A percentile compares a stretch with the other conserved stretches of the same genome.
phyloP scores from a whole-genome alignment of 2,329 filamentous ascomycete species.

The Nemania sp. region DNA sequence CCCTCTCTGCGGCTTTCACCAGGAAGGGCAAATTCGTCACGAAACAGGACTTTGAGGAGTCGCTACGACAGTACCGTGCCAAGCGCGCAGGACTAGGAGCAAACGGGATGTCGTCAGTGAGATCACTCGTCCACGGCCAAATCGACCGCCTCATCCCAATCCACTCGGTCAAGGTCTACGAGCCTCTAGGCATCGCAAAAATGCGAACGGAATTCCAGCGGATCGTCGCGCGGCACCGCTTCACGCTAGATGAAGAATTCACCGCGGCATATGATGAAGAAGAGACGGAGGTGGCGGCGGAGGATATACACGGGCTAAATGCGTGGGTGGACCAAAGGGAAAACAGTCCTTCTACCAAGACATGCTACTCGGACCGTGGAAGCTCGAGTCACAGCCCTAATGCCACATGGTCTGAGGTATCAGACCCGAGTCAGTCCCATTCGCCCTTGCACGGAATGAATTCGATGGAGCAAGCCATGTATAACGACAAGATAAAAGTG shows the following conservation, averaged over 20 bases:
- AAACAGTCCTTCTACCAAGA: slow-evolving; percentile 2
- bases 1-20: slow-evolving; percentile 28
- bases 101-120: slow-evolving; percentile 21
- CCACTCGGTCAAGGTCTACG: slow-evolving; percentile 28
- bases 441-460: slow-evolving; percentile 16
- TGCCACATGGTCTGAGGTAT: slow-evolving; percentile 14
- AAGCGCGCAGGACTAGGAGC: slow-evolving; percentile 21
- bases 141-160: slow-evolving; percentile 31
- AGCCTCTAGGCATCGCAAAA: slow-evolving; percentile 24
- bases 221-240: slow-evolving; percentile 25
- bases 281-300: slow-evolving; percentile 10
- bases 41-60: slow-evolving; percentile 30
- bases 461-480: slow-evolving; percentile 19
- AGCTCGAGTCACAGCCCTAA: slow-evolving; percentile 13
- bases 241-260: slow-evolving; percentile 27
- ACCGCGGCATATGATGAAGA: slow-evolving; percentile 16
- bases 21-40: slow-evolving; percentile 31
- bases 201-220: slow-evolving; percentile 29
- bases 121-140: slow-evolving; percentile 24
- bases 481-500: slow-evolving; percentile 12
- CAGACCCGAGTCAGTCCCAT: neutral
- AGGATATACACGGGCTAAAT: slow-evolving; percentile 21
- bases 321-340: slow-evolving; percentile 23
- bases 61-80: slow-evolving; percentile 24
- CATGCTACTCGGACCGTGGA: slow-evolving; percentile 7